Conservation (phyloP, 192 early-diverging fungal species). For the Obelidium mucronatum region DNA sequence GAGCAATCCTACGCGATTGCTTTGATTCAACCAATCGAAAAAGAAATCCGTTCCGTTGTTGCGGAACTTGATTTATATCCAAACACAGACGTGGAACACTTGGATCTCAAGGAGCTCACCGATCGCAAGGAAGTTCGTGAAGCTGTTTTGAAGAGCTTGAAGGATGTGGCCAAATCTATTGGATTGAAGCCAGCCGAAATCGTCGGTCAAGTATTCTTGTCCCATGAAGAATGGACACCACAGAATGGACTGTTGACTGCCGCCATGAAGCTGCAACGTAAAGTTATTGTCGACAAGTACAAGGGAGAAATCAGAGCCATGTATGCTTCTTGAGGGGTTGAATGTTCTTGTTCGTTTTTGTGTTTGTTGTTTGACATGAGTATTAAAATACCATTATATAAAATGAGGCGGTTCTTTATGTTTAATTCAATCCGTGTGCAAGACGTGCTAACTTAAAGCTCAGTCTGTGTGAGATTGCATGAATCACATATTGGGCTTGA, state of each 20-base stretch:
- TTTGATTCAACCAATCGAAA: constrained; percentile 74
- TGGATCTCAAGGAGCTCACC: constrained; percentile 62
- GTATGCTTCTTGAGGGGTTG: constrained; percentile 45
- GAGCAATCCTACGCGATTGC: constrained; percentile 77
- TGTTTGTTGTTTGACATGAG: background rate
- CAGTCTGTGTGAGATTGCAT: background rate
- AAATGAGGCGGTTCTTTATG: too few species aligned
- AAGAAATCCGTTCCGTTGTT: constrained; percentile 66
- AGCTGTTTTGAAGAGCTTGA: constrained; percentile 62
- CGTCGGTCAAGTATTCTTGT: constrained; percentile 69
- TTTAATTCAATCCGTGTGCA: background rate
- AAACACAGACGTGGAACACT: constrained; percentile 24
- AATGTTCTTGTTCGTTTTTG: background rate
- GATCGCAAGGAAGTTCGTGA: constrained; percentile 37
- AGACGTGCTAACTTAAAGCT: background rate
- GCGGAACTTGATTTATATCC: constrained; percentile 35
- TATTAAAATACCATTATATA: too few species aligned
- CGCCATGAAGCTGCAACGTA: constrained; percentile 92
- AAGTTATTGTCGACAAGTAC: constrained; percentile 75
- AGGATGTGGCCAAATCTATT: constrained; percentile 65
- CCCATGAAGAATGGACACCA: constrained; percentile 87
- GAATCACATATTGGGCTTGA: background rate
- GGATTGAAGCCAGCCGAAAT: constrained; percentile 78
- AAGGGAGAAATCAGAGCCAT: constrained; percentile 64
- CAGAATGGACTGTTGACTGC: constrained; percentile 87